A percentile compares a stretch with the other conserved stretches of the same genome.
Evolutionary conservation across 495 filamentous ascomycete genomes (phyloP).

Genomic region (Penicillium paxilli): DNA sequence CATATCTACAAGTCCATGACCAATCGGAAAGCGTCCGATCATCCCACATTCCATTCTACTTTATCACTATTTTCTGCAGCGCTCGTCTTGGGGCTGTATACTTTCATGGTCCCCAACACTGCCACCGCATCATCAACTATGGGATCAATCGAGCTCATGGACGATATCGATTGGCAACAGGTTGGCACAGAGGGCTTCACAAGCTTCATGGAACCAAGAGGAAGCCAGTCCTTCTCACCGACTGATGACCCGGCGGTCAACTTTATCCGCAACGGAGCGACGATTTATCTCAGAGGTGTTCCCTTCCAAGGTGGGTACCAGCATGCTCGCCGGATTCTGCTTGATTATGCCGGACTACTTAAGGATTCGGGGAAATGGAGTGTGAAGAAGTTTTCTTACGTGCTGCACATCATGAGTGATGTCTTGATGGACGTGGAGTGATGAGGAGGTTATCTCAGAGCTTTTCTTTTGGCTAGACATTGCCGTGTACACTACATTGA

Average conservation of each 20-base stretch:
- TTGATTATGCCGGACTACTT: constrained; percentile 51
- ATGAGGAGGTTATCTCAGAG: constrained; percentile 2
- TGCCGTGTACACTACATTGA: constrained; percentile 3
- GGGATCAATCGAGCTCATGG: constrained; percentile 47
- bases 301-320: constrained; percentile 50
- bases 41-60: constrained; percentile 49
- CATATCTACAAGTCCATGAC: constrained; percentile 53
- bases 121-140: constrained; percentile 27
- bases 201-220: constrained; percentile 40
- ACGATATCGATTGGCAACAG: constrained; percentile 51
- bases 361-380: constrained; percentile 55
- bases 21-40: constrained; percentile 50
- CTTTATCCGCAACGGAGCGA: constrained; percentile 53
- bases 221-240: constrained; percentile 28
- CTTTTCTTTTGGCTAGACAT: constrained; percentile 1
- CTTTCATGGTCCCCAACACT: constrained; percentile 45
- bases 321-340: constrained; percentile 46
- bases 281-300: constrained; percentile 48
- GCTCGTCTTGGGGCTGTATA: constrained; percentile 51
- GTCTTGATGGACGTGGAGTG: constrained; percentile 49
- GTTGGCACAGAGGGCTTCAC: constrained; percentile 44
- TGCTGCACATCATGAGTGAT: constrained; percentile 56
- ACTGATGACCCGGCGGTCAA: constrained; percentile 42
- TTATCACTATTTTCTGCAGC: constrained; percentile 50
- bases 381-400: constrained; percentile 47